Evolutionary conservation across 257 asterid species (phyloP), one percentile per base, ranked within the genome.

Genomic region (Phtheirospermum japonicum): DNA sequence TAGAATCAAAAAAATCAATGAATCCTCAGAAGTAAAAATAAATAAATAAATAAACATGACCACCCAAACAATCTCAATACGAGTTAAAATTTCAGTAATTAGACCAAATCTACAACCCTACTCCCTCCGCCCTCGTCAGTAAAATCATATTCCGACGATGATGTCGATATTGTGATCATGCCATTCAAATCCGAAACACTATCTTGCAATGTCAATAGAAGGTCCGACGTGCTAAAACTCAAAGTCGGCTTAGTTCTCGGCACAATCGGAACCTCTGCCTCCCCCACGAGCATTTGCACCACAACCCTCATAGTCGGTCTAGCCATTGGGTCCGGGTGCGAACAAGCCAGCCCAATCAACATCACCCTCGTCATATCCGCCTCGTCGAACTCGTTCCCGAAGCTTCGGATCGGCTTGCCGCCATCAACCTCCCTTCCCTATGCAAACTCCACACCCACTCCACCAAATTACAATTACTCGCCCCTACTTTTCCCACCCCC

Each of bases 361-460:
- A 85, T n/a, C 10, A 85, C 89, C 74, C 75, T 63, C 53, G 76
- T 72, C 96, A 88, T 82, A 17, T 83, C 95, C 30, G 13, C 81
- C 68, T 76, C 93, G 3, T 79, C 80, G 30, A 78, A 88, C 73
- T 79, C 88, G 0, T 75, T 77, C 28, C 70, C 66, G 2, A n/a
- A 88, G 85, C 69, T 85, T 71, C 3, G 75, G 71, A 20, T 88
- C 96, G 0, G 71, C 86, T 0, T 87, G n/a, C 96, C 61, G 23
- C 65, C 68, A 82, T 33, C 63, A 88, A 14, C 45, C 74, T 62
- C 49, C 88, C 89, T 42, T 83, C 96, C 59, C 87, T 49, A 42
- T 88, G 84, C 63, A 88, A 71, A 7, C 85, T 65, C 96, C 96
- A 88, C 1, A 85, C 95, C 96, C 96, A 88, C 16, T 88, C 96